These are phyloP conservation scores for Cystofilobasidium capitatum DNA, from an alignment of 768 basidiomycete species.

Conservation along the genomic window DNA sequence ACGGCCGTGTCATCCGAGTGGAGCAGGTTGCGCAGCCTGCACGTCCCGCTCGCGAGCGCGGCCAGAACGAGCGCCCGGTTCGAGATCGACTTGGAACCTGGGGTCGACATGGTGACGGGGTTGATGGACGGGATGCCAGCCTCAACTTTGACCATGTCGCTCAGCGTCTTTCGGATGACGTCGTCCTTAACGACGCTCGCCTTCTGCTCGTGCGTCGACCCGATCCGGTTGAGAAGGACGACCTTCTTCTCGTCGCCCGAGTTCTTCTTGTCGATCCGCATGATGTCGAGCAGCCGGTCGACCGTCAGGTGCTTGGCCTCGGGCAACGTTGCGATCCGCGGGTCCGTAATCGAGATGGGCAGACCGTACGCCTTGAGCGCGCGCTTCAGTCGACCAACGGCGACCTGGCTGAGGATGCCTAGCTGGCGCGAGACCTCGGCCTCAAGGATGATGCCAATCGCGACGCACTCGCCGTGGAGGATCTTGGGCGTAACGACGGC, in stretches of 20 bases:
- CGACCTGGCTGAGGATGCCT: slow-evolving; percentile 81
- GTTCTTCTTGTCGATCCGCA: slow-evolving; percentile 98
- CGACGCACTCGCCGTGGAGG: slow-evolving; percentile 92
- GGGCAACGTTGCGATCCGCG: slow-evolving; percentile 63
- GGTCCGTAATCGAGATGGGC: slow-evolving; percentile 69
- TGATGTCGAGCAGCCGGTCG: slow-evolving; percentile 76
- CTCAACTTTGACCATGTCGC: slow-evolving; percentile 67
- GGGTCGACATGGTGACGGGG: slow-evolving; percentile 69
- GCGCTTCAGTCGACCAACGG: slow-evolving; percentile 76
- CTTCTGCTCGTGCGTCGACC: slow-evolving; percentile 80
- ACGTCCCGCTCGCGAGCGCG: slow-evolving; percentile 78
- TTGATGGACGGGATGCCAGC: slow-evolving; percentile 55
- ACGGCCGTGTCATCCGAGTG: slow-evolving; percentile 98
- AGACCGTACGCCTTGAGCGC: slow-evolving; percentile 85
- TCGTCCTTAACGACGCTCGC: slow-evolving; percentile 76
- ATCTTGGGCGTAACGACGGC: slow-evolving; percentile 86
- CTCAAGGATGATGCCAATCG: slow-evolving; percentile 92
- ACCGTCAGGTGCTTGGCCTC: slow-evolving; percentile 64
- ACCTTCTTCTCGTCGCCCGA: slow-evolving; percentile 84
- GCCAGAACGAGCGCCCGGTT: slow-evolving; percentile 90
- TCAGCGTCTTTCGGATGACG: slow-evolving; percentile 69
- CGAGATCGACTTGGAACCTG: slow-evolving; percentile 92
- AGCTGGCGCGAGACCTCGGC: slow-evolving; percentile 83
- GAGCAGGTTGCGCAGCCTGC: slow-evolving; percentile 75
- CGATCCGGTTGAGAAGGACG: slow-evolving; percentile 81